Conservation (phyloP, 768 basidiomycete genomes). For the Leccinellum rugosiceps region DNA sequence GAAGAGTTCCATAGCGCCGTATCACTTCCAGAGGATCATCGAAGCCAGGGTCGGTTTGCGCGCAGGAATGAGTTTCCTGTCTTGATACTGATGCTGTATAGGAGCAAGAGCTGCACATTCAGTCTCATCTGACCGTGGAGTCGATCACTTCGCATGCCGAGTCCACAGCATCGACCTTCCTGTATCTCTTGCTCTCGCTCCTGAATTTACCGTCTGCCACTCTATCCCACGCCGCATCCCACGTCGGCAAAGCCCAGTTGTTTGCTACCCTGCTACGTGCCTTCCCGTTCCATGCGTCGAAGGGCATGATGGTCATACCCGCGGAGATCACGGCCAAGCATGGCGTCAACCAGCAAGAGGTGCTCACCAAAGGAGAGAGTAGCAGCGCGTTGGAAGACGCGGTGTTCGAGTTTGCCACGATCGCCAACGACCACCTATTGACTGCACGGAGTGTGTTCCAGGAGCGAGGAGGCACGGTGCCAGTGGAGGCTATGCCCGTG, state of each 20-base stretch:
- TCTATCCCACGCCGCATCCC: conserved; percentile 75
- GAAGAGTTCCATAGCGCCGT: conserved; percentile 51
- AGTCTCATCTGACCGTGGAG: conserved; percentile 64
- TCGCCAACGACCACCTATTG: conserved; percentile 76
- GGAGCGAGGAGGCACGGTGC: conserved; percentile 51
- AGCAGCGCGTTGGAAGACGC: conserved; percentile 70
- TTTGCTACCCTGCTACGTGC: conserved; percentile 70
- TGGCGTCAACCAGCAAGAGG: conserved; percentile 75
- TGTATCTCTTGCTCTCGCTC: conserved; percentile 74
- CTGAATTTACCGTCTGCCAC: conserved; percentile 53
- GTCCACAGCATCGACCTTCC: conserved; percentile 72
- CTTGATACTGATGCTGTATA: conserved; percentile 31
- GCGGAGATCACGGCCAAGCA: conserved; percentile 79
- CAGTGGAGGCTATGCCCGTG: conserved; percentile 59
- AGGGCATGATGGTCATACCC: conserved; percentile 72
- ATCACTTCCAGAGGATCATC: conserved; percentile 79
- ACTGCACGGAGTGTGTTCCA: conserved; percentile 72
- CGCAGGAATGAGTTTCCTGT: not conserved
- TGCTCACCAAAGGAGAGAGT: conserved; percentile 53
- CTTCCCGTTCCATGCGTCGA: conserved; percentile 71
- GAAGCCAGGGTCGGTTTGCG: conserved; percentile 68
- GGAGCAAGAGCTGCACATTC: conserved; percentile 65
- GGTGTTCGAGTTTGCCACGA: conserved; percentile 77
- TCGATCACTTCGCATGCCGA: conserved; percentile 73
- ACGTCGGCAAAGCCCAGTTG: conserved; percentile 74